Percentiles rank a stretch among this genome's conserved stretches.
Conservation (phyloP, 1,284 basidiomycete species). For the Phlebopus sp. region DNA sequence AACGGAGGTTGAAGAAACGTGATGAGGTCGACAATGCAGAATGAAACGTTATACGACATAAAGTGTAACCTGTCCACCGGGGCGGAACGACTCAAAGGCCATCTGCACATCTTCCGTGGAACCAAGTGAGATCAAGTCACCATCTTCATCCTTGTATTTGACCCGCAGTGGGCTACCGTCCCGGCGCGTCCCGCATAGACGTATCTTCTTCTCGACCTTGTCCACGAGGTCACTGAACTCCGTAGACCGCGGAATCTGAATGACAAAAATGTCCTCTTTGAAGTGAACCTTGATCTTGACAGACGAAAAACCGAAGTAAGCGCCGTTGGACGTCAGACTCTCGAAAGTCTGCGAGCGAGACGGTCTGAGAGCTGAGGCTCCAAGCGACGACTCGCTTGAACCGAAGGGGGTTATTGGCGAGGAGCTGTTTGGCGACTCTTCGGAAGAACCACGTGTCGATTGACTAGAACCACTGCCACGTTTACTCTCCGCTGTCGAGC, state of each 20-base stretch:
- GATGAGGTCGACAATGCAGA: slow-evolving; percentile 8
- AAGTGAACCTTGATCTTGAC: slow-evolving; percentile 89
- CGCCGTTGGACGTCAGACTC: slow-evolving; percentile 31
- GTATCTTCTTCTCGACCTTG: slow-evolving; percentile 89
- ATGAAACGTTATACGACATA: slow-evolving; percentile 58
- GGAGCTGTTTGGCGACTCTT: slow-evolving; percentile 76
- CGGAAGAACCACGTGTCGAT: slow-evolving; percentile 70
- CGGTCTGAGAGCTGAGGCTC: slow-evolving; percentile 50
- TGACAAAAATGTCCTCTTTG: slow-evolving; percentile 88
- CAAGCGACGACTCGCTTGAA: slow-evolving; percentile 76
- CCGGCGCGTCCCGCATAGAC: slow-evolving; percentile 76
- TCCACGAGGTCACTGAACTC: slow-evolving; percentile 83
- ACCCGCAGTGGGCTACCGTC: slow-evolving; percentile 77
- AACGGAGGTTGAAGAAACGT: slow-evolving; percentile 7
- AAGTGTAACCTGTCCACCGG: slow-evolving; percentile 71
- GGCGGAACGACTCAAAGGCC: slow-evolving; percentile 78
- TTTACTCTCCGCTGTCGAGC: slow-evolving; percentile 54
- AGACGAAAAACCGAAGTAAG: slow-evolving; percentile 32
- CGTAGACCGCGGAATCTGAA: slow-evolving; percentile 79
- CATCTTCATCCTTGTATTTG: slow-evolving; percentile 89
- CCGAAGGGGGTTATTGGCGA: slow-evolving; percentile 83
- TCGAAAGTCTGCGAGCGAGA: slow-evolving; percentile 55
- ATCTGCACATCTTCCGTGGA: slow-evolving; percentile 89
- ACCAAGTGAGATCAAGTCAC: slow-evolving; percentile 82
- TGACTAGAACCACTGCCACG: slow-evolving; percentile 78